Percentiles rank a stretch among this genome's conserved stretches.
phyloP scores from a whole-genome alignment of 2,329 filamentous ascomycete species.

The Pseudodiploospora longispora region DNA sequence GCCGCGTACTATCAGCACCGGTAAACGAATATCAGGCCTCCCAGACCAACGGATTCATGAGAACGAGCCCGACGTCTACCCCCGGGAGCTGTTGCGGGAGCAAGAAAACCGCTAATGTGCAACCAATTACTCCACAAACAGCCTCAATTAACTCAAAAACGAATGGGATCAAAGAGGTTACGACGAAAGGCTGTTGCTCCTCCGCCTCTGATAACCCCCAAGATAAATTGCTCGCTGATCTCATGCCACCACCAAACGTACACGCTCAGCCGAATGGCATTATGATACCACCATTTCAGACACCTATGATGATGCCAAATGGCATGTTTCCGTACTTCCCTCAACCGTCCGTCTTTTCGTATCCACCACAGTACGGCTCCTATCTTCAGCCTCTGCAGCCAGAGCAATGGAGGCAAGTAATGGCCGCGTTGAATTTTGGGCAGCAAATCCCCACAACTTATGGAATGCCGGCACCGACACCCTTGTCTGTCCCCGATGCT shows the following conservation, averaged over 20 bases:
- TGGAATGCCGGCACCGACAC: conserved; percentile 14
- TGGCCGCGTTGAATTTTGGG: conserved; percentile 32
- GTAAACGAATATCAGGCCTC: conserved; percentile 13
- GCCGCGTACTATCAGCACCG: background rate
- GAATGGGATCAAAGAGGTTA: conserved; percentile 10
- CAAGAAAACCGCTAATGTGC: conserved; percentile 5
- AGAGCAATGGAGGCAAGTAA: conserved; percentile 43
- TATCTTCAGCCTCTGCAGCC: conserved; percentile 47
- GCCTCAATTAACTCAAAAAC: conserved; percentile 12
- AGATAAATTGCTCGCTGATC: conserved; percentile 11
- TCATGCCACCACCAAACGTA: conserved; percentile 12
- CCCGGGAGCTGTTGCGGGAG: conserved; percentile 17
- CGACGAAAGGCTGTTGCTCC: conserved; percentile 23
- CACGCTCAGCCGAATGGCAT: conserved; percentile 17
- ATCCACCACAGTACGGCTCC: conserved; percentile 46
- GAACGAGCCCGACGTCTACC: conserved; percentile 1
- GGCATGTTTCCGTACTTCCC: conserved; percentile 33
- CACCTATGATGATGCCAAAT: conserved; percentile 27
- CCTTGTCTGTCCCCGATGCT: conserved; percentile 14
- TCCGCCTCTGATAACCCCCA: conserved; percentile 15
- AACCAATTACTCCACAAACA: conserved; percentile 3
- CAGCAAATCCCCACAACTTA: conserved; percentile 23
- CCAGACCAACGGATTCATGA: conserved; percentile 13
- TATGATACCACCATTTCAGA: conserved; percentile 29
- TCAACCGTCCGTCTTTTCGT: conserved; percentile 41